A percentile compares a stretch with the other conserved stretches of the same genome.
Evolutionary conservation across 371 early-diverging fungal species (phyloP).

Genomic region (Rhizomucor pusillus): DNA sequence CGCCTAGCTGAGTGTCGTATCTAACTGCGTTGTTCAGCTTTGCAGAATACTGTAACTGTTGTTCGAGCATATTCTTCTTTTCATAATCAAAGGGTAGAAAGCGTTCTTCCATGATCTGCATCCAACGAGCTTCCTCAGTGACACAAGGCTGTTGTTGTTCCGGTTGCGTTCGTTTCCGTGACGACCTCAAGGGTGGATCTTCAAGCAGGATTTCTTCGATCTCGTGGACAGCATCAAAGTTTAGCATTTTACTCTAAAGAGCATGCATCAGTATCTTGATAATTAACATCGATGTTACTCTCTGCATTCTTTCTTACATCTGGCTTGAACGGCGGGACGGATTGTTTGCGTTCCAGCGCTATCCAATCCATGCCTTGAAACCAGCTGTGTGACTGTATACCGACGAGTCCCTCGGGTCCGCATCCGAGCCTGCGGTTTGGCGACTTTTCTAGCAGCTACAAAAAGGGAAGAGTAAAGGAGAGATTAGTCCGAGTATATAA

Average conservation of each 20-base stretch:
- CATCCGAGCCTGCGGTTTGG: conserved; percentile 51
- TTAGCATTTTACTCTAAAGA: conserved; percentile 52
- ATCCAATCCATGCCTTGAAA: conserved; percentile 60
- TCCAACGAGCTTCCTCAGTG: conserved; percentile 14
- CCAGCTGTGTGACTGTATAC: conserved; percentile 57
- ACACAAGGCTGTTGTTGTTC: conserved; percentile 12
- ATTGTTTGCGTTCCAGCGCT: conserved; percentile 45
- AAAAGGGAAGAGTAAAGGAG: conserved; percentile 16
- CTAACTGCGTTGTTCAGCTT: too few relatives aligned
- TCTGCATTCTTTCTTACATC: conserved; percentile 32
- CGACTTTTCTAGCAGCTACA: conserved; percentile 50
- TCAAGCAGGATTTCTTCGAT: conserved; percentile 89
- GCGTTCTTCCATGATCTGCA: conserved; percentile 55
- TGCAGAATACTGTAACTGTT: too few relatives aligned
- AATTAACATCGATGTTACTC: not conserved
- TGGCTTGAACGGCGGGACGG: conserved; percentile 57
- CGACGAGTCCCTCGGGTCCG: conserved; percentile 50
- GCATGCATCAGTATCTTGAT: conserved; percentile 14
- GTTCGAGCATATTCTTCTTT: conserved; percentile 7
- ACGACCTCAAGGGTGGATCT: conserved; percentile 72
- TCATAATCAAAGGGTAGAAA: conserved; percentile 52
- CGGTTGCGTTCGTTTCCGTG: conserved; percentile 8
- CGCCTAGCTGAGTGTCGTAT: too few relatives aligned
- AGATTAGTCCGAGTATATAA: not conserved
- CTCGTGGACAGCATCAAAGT: conserved; percentile 92